Conservation (phyloP, 1,139 yeast species). For the Debaryomyces fabryi region DNA sequence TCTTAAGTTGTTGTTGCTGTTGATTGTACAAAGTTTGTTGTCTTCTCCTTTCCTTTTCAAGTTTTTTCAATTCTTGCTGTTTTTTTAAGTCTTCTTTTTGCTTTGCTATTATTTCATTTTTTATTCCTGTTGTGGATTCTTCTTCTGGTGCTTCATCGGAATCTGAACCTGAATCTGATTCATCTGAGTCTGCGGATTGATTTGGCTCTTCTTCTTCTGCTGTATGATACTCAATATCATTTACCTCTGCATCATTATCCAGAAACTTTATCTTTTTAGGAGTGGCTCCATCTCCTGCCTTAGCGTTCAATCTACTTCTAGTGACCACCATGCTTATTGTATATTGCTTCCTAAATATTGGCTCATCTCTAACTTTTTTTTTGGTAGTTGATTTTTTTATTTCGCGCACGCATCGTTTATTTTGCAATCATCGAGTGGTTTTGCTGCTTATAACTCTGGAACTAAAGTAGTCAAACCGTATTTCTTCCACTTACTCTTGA, state of each 20-base stretch:
- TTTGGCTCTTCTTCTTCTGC: slow-evolving; percentile 20
- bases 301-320: slow-evolving; percentile 23
- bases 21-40: slow-evolving; percentile 48
- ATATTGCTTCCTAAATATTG: not conserved
- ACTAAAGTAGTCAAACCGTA: slow-evolving; percentile 40
- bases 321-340: slow-evolving; percentile 26
- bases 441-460: slow-evolving; percentile 10
- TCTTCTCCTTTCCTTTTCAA: slow-evolving; percentile 53
- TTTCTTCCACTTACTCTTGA: slow-evolving; percentile 35
- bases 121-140: slow-evolving; percentile 38
- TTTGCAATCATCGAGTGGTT: slow-evolving; percentile 4
- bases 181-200: slow-evolving; percentile 16
- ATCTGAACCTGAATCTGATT: slow-evolving; percentile 24
- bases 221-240: slow-evolving; percentile 20
- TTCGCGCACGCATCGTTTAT: slow-evolving; percentile 5
- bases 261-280: slow-evolving; percentile 28
- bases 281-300: not conserved
- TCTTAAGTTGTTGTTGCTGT: slow-evolving; percentile 49
- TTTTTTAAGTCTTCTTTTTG: slow-evolving; percentile 37
- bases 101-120: slow-evolving; percentile 33
- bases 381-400: not conserved
- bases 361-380: slow-evolving; percentile 11
- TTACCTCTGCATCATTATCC: slow-evolving; percentile 24
- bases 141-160: slow-evolving; percentile 56
- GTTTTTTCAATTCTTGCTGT: slow-evolving; percentile 35